These are phyloP conservation scores for Microdochium paspali DNA, from an alignment of 2,329 filamentous ascomycete species.

Conservation along the genomic window DNA sequence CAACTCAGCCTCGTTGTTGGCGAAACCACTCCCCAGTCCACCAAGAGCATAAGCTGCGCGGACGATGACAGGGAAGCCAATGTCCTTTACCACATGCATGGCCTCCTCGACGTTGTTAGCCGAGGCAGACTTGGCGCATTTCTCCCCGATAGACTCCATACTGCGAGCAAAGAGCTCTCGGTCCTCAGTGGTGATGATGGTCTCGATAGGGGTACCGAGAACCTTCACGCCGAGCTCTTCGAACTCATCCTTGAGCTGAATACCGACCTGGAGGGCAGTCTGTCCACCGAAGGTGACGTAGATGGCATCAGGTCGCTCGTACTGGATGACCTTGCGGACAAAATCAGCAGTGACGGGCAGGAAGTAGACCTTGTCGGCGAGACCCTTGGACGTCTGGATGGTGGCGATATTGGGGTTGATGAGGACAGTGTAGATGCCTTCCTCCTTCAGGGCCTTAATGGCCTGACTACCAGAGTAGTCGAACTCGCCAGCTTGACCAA, in stretches of 20 bases:
- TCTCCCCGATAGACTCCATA: conserved; percentile 97
- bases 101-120: conserved; percentile 85
- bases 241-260: conserved; percentile 96
- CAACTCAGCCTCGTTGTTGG: conserved; percentile 75
- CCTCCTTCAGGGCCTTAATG: conserved; percentile 96
- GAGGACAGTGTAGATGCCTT: conserved; percentile 93
- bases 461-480: conserved; percentile 98
- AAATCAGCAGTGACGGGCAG: conserved; percentile 94
- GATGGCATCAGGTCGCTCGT: conserved; percentile 91
- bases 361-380: conserved; percentile 99
- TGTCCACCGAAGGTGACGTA: conserved; percentile 98
- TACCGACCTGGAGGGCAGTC: conserved; percentile 92
- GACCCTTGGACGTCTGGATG: conserved; percentile 94
- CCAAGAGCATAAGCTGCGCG: conserved; percentile 93
- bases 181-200: conserved; percentile 97
- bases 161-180: conserved; percentile 93
- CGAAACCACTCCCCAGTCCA: conserved; percentile 91
- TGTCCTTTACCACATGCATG: conserved; percentile 76
- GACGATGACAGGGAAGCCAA: conserved; percentile 95
- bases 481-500: conserved; percentile 96
- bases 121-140: conserved; percentile 94
- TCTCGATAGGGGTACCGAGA: conserved; percentile 91
- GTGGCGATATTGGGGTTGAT: conserved; percentile 99
- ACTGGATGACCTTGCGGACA: conserved; percentile 92
- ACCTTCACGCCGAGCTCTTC: conserved; percentile 87